Conservation (phyloP, 768 basidiomycete species). For the Trametes gibbosa region DNA sequence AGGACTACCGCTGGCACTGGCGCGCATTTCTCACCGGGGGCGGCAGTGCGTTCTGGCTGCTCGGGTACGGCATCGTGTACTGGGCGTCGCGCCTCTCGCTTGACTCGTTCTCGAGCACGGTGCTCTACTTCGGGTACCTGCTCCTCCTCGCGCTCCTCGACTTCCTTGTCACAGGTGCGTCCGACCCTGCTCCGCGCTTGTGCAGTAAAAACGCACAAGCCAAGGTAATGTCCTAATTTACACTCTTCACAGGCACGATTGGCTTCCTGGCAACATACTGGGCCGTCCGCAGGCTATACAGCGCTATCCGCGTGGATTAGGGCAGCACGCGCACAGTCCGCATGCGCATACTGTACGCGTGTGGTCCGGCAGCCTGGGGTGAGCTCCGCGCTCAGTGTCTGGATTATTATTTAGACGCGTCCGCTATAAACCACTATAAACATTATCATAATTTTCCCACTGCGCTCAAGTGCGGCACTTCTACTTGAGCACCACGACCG, state of each 20-base stretch:
- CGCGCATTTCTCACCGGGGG: constrained; percentile 89
- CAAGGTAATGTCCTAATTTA: constrained; percentile 7
- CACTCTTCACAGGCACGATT: constrained; percentile 60
- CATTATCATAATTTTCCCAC: neutral
- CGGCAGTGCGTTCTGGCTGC: constrained; percentile 88
- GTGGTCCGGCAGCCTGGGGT: neutral
- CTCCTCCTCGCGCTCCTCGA: constrained; percentile 77
- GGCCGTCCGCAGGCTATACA: constrained; percentile 84
- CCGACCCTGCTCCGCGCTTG: neutral
- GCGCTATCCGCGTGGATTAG: constrained; percentile 74
- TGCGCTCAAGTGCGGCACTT: no score
- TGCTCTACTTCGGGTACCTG: constrained; percentile 90
- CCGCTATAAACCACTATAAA: no score
- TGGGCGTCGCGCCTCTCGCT: constrained; percentile 86
- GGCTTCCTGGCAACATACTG: constrained; percentile 91
- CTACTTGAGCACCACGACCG: constrained; percentile 45
- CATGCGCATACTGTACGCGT: neutral
- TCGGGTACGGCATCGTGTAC: constrained; percentile 86
- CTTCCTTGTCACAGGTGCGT: constrained; percentile 83
- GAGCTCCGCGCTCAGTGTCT: neutral
- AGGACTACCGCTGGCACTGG: constrained; percentile 99
- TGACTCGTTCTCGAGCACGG: constrained; percentile 74
- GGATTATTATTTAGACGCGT: constrained; percentile 3
- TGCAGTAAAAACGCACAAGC: neutral
- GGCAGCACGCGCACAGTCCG: neutral